Evolutionary conservation across 1,284 basidiomycete genomes (phyloP), one percentile per base, ranked within the genome.

Genomic region (Trametes versicolor): DNA sequence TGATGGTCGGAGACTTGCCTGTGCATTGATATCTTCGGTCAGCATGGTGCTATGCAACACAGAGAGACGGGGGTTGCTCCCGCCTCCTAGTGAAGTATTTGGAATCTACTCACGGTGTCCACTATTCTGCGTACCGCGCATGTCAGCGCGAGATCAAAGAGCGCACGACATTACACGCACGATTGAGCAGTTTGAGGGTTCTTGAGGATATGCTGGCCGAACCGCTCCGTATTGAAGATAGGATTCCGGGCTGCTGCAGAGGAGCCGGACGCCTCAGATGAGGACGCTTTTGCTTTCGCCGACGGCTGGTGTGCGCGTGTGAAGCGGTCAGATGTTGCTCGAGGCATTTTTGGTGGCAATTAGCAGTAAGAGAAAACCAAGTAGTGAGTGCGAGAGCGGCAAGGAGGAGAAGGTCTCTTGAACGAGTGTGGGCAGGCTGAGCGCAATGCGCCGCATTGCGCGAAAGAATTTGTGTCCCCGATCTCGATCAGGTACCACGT

Each of bases 121-220:
- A 95, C 93, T 68, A 95, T 95, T 60, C 93, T 95, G 73, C 17
- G 36, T 13, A 37, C 13, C 66, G 63, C 25, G 25, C 48, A 50
- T 45, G 8, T 43, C 15, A 19, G 37, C 21, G 12, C 19, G 7
- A 7, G 32, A n/a, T 25, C 54, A 64, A 29, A 59, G 1, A 25
- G 67, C 50, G 37, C 57, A 32, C 50, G 2, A 34, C 50, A 32
- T 63, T 58, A 43, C 27, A 85, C 91, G 74, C 76, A 96, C 94
- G 87, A 90, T 82, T 96, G 93, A 13, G 94, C 95, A 39, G 94
- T 93, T 67, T 92, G 85, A 15, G 95, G 93, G 78, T 97, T 99
- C 78, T 98, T 99, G 63, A 99, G 85, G 71, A 99, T 99, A 81
- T 99, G 97, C 77, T 99, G 97, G 36, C 97, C 97, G 73, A 98